Conservation (phyloP, 257 asterid species). For the Nicotiana attenuata region DNA sequence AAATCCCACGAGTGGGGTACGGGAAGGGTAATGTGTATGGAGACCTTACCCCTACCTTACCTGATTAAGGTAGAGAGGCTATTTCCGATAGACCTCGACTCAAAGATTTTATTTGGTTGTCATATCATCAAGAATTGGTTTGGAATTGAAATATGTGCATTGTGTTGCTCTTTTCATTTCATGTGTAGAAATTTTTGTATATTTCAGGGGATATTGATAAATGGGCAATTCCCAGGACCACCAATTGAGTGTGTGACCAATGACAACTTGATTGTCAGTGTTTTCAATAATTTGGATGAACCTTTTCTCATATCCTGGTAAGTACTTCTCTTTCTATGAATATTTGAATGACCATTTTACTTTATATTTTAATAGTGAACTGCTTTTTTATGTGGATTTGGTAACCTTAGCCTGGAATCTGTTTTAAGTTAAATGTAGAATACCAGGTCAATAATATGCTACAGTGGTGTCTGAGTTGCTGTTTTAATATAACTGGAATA, state of each 20-base stretch:
- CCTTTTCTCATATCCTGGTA: conserved; percentile 44
- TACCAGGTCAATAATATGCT: not conserved
- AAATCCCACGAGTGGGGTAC: too few relatives aligned
- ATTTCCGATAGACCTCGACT: too few relatives aligned
- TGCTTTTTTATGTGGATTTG: not conserved
- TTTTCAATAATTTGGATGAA: conserved; percentile 39
- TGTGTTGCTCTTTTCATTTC: not conserved
- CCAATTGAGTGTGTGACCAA: conserved; percentile 31
- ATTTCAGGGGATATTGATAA: conserved; percentile 46
- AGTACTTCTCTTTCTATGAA: not conserved
- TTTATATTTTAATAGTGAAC: not conserved
- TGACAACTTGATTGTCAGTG: conserved; percentile 38
- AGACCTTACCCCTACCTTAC: too few relatives aligned
- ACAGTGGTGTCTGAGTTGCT: not conserved
- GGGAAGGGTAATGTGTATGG: too few relatives aligned
- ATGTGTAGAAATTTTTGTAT: not conserved
- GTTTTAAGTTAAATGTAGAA: not conserved
- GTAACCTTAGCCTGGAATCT: not conserved
- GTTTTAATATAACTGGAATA: not conserved
- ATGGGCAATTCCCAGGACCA: conserved; percentile 51
- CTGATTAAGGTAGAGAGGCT: rapidly evolving
- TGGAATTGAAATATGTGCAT: not conserved
- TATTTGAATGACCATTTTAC: not conserved
- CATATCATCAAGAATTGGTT: not conserved
- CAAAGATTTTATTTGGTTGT: not conserved